Evolutionary conservation across 345 rosid species (phyloP).

Genomic region (Ceriops zippeliana): DNA sequence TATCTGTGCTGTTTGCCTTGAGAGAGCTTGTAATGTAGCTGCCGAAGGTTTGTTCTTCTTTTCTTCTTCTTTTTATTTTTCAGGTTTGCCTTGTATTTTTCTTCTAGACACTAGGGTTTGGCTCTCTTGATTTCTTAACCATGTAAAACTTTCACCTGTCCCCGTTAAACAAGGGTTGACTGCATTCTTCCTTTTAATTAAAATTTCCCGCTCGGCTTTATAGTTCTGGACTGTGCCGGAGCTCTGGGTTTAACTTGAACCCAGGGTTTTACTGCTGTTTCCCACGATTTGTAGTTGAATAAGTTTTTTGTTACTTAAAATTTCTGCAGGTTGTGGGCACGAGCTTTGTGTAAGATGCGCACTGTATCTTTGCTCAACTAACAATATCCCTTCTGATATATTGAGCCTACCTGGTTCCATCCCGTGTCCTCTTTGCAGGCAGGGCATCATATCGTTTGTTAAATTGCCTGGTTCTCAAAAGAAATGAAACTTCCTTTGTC

Average conservation of each 20-base stretch:
- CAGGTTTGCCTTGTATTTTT: neutral
- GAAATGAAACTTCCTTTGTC: conserved; percentile 62
- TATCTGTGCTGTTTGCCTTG: conserved; percentile 89
- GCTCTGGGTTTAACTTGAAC: too few relatives aligned
- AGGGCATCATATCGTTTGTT: conserved; percentile 63
- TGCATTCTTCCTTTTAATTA: too few relatives aligned
- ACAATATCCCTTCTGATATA: conserved; percentile 59
- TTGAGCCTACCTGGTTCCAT: conserved; percentile 74
- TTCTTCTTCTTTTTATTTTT: conserved; percentile 1
- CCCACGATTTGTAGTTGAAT: neutral
- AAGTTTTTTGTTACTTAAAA: neutral
- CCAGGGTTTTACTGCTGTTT: too few relatives aligned
- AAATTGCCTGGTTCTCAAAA: conserved; percentile 64
- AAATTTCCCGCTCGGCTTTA: too few relatives aligned
- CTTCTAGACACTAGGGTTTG: neutral
- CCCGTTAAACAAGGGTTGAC: too few relatives aligned
- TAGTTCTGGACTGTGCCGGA: too few relatives aligned
- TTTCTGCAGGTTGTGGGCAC: conserved; percentile 74
- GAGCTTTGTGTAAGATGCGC: conserved; percentile 93
- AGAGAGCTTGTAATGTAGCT: conserved; percentile 77
- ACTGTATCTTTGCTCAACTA: conserved; percentile 82
- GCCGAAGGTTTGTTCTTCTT: conserved; percentile 67
- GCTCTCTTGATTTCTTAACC: neutral
- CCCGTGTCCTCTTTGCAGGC: conserved; percentile 97
- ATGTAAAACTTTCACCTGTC: neutral